Percentiles rank a stretch among this genome's conserved stretches.
These are phyloP conservation scores for Beta macrorhiza DNA, from an alignment of 179 eudicot species.

Conservation along the genomic window DNA sequence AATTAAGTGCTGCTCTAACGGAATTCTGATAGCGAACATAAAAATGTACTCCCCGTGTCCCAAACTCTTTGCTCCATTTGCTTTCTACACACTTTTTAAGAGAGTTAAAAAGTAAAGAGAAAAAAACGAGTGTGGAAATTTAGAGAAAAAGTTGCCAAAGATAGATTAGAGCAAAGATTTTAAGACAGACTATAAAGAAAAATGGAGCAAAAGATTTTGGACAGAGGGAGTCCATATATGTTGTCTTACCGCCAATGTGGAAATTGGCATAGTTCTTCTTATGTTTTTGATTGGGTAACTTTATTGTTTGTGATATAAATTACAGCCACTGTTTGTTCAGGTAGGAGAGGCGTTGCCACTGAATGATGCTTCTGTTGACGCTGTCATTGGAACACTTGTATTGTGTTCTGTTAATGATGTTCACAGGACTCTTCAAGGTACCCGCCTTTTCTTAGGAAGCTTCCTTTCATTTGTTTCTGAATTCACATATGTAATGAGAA, in stretches of 20 bases:
- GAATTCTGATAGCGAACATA: not conserved
- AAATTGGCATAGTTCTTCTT: not conserved
- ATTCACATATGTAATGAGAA: not conserved
- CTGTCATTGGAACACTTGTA: conserved; percentile 91
- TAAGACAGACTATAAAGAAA: too few species aligned
- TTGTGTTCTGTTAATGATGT: conserved; percentile 87
- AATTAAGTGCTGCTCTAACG: not conserved
- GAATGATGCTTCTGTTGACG: conserved; percentile 79
- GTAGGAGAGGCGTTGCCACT: conserved; percentile 90
- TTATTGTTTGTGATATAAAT: not conserved
- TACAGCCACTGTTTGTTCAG: conserved; percentile 33
- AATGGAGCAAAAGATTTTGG: too few species aligned
- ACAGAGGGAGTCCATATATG: not conserved
- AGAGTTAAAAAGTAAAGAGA: too few species aligned
- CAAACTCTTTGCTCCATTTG: too few species aligned
- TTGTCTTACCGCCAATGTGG: not conserved
- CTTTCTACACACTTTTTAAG: too few species aligned
- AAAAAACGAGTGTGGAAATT: too few species aligned
- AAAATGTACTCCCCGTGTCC: too few species aligned
- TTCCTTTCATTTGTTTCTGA: not conserved
- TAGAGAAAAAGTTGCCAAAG: too few species aligned
- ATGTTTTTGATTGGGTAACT: not conserved
- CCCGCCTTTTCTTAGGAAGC: not conserved
- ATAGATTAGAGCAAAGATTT: too few species aligned
- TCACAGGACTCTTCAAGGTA: conserved; percentile 64